Conservation (phyloP, 2,329 filamentous ascomycete genomes). For the Stagonosporopsis rhizophila region DNA sequence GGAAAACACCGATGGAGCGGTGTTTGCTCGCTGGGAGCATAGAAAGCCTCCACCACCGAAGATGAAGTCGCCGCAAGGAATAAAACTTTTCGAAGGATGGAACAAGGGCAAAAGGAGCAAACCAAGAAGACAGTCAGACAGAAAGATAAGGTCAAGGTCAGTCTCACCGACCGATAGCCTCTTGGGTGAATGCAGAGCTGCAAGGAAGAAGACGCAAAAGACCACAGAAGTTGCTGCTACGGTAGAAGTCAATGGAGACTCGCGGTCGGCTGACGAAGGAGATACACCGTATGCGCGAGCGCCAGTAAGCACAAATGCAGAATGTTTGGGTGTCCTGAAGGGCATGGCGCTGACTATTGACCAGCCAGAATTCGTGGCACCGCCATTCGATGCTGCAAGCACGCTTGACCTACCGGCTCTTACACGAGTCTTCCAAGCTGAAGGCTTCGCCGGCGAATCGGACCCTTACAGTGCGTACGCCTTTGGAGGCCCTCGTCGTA, state of each 20-base stretch:
- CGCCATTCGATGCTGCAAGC: neutral
- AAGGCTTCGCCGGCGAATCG: conserved; percentile 12
- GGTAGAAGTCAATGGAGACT: neutral
- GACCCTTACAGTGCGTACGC: conserved; percentile 20
- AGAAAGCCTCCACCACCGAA: conserved; percentile 4
- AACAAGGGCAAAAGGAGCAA: neutral
- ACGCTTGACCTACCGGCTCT: neutral
- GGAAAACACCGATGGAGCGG: conserved; percentile 20
- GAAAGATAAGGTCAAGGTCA: neutral
- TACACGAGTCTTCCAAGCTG: conserved; percentile 3
- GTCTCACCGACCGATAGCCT: neutral
- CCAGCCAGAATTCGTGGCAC: conserved; percentile 15
- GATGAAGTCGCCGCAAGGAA: neutral
- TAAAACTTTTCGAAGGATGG: neutral
- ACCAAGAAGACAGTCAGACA: neutral
- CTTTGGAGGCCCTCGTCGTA: conserved; percentile 28
- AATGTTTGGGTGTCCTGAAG: neutral
- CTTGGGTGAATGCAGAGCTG: neutral
- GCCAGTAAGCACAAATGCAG: conserved; percentile 1
- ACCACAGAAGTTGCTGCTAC: neutral
- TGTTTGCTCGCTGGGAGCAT: conserved; percentile 18
- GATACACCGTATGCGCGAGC: conserved; percentile 2
- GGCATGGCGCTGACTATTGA: neutral
- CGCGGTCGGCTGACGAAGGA: neutral
- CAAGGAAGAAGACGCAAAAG: neutral